Conservation (phyloP, 2,329 filamentous ascomycete genomes). For the Saccharata proteae region DNA sequence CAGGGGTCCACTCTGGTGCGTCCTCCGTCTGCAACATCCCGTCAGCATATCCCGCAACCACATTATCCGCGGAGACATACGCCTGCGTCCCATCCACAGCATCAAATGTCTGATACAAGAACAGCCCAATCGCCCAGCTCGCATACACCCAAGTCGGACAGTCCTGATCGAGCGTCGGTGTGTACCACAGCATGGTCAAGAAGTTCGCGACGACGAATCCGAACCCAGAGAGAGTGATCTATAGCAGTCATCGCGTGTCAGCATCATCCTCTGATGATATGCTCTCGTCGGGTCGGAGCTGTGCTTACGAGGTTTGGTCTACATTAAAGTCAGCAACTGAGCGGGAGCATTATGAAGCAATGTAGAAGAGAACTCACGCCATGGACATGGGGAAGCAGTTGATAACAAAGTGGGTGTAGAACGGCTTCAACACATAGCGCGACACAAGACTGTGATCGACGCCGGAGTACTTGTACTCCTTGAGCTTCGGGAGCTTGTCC, state of each 20-base stretch:
- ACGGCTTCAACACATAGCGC: slow-evolving; percentile 91
- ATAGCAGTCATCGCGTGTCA: too few species aligned
- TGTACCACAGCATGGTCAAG: slow-evolving; percentile 89
- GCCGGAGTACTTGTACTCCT: slow-evolving; percentile 88
- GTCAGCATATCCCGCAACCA: slow-evolving; percentile 12
- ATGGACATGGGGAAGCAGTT: slow-evolving; percentile 90
- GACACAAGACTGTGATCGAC: slow-evolving; percentile 86
- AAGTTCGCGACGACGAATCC: slow-evolving; percentile 81
- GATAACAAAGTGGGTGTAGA: slow-evolving; percentile 92
- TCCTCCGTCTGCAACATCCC: slow-evolving; percentile 46
- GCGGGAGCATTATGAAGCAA: neutral
- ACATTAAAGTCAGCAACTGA: slow-evolving; percentile 13
- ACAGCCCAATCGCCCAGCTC: slow-evolving; percentile 78
- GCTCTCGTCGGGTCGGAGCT: neutral
- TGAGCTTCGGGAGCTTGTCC: slow-evolving; percentile 74
- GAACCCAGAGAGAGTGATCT: slow-evolving; percentile 86
- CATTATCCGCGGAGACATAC: slow-evolving; percentile 38
- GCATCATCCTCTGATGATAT: neutral
- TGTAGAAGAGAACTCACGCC: slow-evolving; percentile 47
- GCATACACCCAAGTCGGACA: slow-evolving; percentile 94
- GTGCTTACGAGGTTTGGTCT: slow-evolving; percentile 27
- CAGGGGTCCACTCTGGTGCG: slow-evolving; percentile 80
- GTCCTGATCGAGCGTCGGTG: slow-evolving; percentile 83
- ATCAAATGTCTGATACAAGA: slow-evolving; percentile 97
- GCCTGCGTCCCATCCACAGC: slow-evolving; percentile 92